phyloP scores from a whole-genome alignment of 306 rosid species.

The Castanea sativa region DNA sequence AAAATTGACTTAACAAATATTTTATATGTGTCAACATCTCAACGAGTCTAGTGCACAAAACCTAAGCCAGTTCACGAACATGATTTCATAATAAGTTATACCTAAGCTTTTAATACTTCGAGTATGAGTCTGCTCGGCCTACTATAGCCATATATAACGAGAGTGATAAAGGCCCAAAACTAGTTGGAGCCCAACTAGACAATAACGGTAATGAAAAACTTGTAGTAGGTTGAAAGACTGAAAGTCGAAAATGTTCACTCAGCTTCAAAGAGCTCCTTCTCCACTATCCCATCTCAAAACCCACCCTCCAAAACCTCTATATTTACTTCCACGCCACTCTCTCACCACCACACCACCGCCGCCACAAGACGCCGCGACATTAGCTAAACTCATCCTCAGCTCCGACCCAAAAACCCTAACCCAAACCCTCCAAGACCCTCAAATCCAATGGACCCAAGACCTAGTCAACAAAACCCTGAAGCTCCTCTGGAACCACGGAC shows the following conservation, averaged over 20 bases:
- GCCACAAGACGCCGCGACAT: conserved; percentile 24
- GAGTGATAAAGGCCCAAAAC: too few species aligned
- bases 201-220: too few species aligned
- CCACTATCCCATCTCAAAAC: neutral
- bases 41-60: too few species aligned
- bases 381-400: conserved; percentile 53
- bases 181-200: too few species aligned
- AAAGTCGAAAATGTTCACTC: neutral
- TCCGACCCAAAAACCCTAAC: conserved; percentile 49
- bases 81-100: too few species aligned
- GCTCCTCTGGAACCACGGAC: conserved; percentile 85
- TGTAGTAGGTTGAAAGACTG: too few species aligned
- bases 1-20: too few species aligned
- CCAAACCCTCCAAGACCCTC: conserved; percentile 33
- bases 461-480: conserved; percentile 28
- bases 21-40: too few species aligned
- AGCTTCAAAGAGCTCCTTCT: neutral
- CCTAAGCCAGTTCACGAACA: too few species aligned
- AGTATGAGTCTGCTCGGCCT: too few species aligned
- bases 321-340: conserved; percentile 3
- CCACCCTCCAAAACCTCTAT: neutral
- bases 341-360: conserved; percentile 20
- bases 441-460: conserved; percentile 44
- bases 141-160: too few species aligned
- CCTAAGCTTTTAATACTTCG: too few species aligned